Percentiles rank a stretch among this genome's conserved stretches.
Conservation (phyloP, 495 filamentous ascomycete genomes). For the Staphylotrichum tortipilum region DNA sequence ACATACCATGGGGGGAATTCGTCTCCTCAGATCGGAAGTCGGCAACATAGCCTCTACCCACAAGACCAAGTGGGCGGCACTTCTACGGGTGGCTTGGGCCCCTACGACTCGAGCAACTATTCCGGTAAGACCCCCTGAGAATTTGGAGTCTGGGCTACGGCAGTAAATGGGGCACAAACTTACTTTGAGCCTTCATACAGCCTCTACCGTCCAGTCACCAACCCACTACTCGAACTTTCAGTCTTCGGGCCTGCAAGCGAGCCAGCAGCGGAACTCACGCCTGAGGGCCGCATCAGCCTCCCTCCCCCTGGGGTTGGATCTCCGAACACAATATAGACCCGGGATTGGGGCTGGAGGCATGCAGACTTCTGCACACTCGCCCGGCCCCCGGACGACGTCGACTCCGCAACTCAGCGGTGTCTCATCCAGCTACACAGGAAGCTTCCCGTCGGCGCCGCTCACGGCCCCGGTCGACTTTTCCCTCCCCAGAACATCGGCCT, state of each 20-base stretch:
- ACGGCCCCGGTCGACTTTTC: constrained; percentile 47
- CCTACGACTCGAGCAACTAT: constrained; percentile 45
- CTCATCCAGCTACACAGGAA: constrained; percentile 38
- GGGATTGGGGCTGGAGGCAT: constrained; percentile 32
- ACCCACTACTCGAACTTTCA: constrained; percentile 36
- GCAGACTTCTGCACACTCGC: constrained; percentile 33
- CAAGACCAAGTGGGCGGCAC: constrained; percentile 19
- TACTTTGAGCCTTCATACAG: too few relatives aligned
- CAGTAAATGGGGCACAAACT: too few relatives aligned
- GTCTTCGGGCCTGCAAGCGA: constrained; percentile 32
- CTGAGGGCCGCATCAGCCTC: constrained; percentile 40
- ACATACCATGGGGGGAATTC: constrained; percentile 33
- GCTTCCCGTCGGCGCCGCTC: constrained; percentile 46
- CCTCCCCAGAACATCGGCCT: constrained; percentile 38
- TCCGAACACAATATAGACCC: constrained; percentile 42
- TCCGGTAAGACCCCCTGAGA: too few relatives aligned
- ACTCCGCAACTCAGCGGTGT: constrained; percentile 32
- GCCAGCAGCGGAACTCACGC: constrained; percentile 36
- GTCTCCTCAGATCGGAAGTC: constrained; percentile 37
- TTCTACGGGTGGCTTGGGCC: constrained; percentile 23
- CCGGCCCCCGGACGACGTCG: constrained; percentile 28
- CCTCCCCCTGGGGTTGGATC: constrained; percentile 37
- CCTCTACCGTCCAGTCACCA: constrained; percentile 40
- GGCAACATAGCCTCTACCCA: constrained; percentile 33
- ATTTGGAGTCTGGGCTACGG: too few relatives aligned